Percentiles rank a stretch among this genome's conserved stretches.
These are phyloP conservation scores for Violaceomyces palustris DNA, from an alignment of 1,284 basidiomycete genomes.

Conservation along the genomic window DNA sequence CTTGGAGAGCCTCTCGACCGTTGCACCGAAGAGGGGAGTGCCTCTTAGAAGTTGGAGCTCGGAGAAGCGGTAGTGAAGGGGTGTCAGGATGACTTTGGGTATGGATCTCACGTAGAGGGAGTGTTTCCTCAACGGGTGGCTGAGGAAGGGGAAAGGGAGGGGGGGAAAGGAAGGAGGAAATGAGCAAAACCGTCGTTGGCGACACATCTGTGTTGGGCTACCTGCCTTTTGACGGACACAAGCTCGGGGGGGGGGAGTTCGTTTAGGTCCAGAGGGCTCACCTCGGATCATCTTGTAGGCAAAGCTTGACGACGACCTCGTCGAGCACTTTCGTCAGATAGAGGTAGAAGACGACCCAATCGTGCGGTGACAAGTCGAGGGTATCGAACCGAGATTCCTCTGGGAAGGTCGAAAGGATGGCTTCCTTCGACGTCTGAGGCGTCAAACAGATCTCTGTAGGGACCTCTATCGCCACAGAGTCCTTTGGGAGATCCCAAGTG, in stretches of 20 bases:
- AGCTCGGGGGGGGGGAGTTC: no score
- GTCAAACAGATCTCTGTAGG: constrained; percentile 17
- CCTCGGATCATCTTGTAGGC: no score
- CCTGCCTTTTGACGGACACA: no score
- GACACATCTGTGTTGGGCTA: no score
- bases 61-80: constrained; percentile 15
- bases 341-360: constrained; percentile 27
- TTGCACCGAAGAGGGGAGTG: constrained; percentile 27
- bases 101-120: constrained; percentile 30
- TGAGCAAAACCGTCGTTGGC: no score
- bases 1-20: constrained; percentile 11
- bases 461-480: constrained; percentile 13
- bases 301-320: no score
- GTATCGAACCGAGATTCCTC: neutral
- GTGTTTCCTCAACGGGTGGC: no score
- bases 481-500: neutral
- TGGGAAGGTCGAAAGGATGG: constrained; percentile 1
- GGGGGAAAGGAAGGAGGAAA: no score
- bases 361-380: neutral
- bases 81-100: constrained; percentile 18
- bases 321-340: no score
- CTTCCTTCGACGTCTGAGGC: no score
- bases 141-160: no score
- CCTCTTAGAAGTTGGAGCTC: constrained; percentile 23
- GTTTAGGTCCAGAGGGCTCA: no score